Evolutionary conservation across 306 rosid species (phyloP).

Genomic region (Prunus salicina): DNA sequence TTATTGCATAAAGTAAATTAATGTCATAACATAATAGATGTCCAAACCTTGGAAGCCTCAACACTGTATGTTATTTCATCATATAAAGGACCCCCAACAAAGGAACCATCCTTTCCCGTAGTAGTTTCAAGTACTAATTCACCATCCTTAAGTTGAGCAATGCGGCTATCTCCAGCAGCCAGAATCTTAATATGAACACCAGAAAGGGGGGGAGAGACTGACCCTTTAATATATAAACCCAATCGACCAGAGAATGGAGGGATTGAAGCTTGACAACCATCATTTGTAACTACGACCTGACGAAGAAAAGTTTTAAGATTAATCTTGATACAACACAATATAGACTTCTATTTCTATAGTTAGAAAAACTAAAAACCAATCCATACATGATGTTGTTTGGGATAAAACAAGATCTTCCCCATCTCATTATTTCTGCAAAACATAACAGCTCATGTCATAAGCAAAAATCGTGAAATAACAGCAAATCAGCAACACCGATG

Average conservation of each 20-base stretch:
- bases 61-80: constrained; percentile 72
- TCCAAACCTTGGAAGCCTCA: constrained; percentile 80
- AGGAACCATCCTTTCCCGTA: constrained; percentile 71
- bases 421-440: constrained; percentile 55
- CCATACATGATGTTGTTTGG: constrained; percentile 74
- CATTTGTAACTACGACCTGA: constrained; percentile 67
- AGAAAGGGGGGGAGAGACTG: constrained; percentile 81
- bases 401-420: constrained; percentile 79
- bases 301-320: constrained; percentile 22
- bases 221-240: constrained; percentile 84
- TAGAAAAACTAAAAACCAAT: constrained; percentile 4
- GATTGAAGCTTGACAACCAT: constrained; percentile 75
- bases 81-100: constrained; percentile 82
- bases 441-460: constrained; percentile 30
- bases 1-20: constrained; percentile 1
- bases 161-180: constrained; percentile 70
- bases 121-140: constrained; percentile 71
- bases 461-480: not conserved
- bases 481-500: constrained; percentile 15
- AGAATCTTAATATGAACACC: constrained; percentile 69
- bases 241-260: constrained; percentile 68
- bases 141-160: constrained; percentile 64
- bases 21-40: constrained; percentile 7
- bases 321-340: constrained; percentile 19
- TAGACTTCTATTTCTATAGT: not conserved